Evolutionary conservation across 2,329 filamentous ascomycete genomes (phyloP).

Genomic region (Leptographium wingfieldii): DNA sequence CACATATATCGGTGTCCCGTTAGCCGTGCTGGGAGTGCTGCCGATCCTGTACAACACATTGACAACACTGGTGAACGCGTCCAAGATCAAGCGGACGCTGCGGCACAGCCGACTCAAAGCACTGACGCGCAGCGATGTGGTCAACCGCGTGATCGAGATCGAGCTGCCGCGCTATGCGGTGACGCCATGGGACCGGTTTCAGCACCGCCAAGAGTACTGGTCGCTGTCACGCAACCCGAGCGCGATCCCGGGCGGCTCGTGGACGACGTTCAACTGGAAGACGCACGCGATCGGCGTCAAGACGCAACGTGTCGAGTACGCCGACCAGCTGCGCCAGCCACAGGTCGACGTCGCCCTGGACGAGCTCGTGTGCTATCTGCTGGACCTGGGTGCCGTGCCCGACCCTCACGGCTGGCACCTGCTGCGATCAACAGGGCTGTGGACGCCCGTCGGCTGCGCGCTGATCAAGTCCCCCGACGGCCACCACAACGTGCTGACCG

Average conservation of each 20-base stretch:
- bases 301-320: constrained; percentile 51
- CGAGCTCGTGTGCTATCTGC: constrained; percentile 46
- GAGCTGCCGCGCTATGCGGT: constrained; percentile 53
- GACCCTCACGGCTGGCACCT: constrained; percentile 46
- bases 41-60: constrained; percentile 56
- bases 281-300: constrained; percentile 48
- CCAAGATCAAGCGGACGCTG: constrained; percentile 47
- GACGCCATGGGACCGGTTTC: constrained; percentile 43
- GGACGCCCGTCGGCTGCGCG: constrained; percentile 46
- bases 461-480: constrained; percentile 41
- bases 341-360: constrained; percentile 43
- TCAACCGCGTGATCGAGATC: constrained; percentile 54
- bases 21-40: constrained; percentile 31
- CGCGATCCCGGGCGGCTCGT: constrained; percentile 45
- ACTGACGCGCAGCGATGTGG: constrained; percentile 48
- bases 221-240: constrained; percentile 36
- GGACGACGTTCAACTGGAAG: constrained; percentile 56
- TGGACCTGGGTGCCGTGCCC: constrained; percentile 51
- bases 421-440: constrained; percentile 42
- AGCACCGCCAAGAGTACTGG: constrained; percentile 45
- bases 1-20: constrained; percentile 23
- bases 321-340: constrained; percentile 39
- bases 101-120: constrained; percentile 43
- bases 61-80: constrained; percentile 44
- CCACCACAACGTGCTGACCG: constrained; percentile 34